Base-by-base conservation (phyloP, 2,329 filamentous ascomycete species). In the Penicillium sp. region DNA sequence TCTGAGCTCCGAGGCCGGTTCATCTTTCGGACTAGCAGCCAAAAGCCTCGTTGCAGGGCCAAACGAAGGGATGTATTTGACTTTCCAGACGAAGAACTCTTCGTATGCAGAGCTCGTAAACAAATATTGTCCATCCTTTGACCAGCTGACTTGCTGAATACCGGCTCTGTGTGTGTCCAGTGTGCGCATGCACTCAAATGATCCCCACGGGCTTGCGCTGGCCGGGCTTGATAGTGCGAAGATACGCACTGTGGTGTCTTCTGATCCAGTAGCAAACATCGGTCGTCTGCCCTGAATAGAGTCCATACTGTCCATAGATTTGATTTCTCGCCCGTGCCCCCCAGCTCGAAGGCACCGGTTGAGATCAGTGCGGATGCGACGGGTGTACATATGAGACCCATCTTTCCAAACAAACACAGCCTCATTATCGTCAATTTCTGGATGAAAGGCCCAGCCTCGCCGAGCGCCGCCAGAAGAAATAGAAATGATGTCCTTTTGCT, bases 61-160 rank as follows among this genome's bases (percentile, higher is more conserved):
- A 46, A 79, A 69, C 1, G 75, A 72, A 22, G 81, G 74, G 6
- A 86, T 64, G 9, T 62, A 61, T 38, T 73, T 74, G 27, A 91
- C 67, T 32, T 80, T 77, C 91, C 93, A 98, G 9, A 90, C 78
- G 58, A 85, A 91, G 53, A 97, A 85, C 67, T 98, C 91, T 65
- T 96, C 91, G 50, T 82, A 84, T 0, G 90, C 93, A 5, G 81
- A 89, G 59, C 88, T 90, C 54, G 87, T 95, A 64, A 97, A 86
- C 2, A 98, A 78, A 57, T 85, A 86, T 1, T 74, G 66, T 2
- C 84, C 79, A 38, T 80, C 77, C 0, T 66, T 63, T 1, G 86
- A 81, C 87, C 89, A 97, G 49, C 78, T 78, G 1, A 95, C 72
- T 51, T 84, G 78, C 65, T 96, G 91, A 6, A 97, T 80, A 0